Conservation (phyloP, 352 stramenopile species). For the Pythium guiyangense region DNA sequence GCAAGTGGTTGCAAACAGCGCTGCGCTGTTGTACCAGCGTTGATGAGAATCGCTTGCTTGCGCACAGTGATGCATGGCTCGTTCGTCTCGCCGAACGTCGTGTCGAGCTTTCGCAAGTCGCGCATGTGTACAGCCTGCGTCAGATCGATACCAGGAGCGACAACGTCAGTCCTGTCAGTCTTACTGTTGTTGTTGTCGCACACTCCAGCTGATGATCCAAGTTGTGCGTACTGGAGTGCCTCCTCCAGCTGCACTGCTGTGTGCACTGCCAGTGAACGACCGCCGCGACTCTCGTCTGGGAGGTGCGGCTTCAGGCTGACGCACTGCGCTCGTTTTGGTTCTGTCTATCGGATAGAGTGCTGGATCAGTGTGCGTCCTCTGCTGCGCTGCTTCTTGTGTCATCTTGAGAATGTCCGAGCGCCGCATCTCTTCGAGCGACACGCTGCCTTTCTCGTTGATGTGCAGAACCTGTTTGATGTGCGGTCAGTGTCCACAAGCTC, state of each 20-base stretch:
- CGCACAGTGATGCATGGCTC: conserved; percentile 32
- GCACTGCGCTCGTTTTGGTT: not conserved
- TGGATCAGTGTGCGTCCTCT: not conserved
- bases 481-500: not conserved
- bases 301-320: not conserved
- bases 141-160: too few species aligned
- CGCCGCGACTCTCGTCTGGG: not conserved
- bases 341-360: not conserved
- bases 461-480: conserved; percentile 9
- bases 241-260: not conserved
- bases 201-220: not conserved
- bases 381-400: conserved; percentile 9
- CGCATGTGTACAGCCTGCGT: conserved; percentile 47
- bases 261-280: not conserved
- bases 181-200: too few species aligned
- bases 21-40: conserved; percentile 8
- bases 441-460: conserved; percentile 11
- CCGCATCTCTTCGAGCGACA: conserved; percentile 11
- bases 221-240: not conserved
- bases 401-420: conserved; percentile 19
- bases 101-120: conserved; percentile 68
- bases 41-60: conserved; percentile 44
- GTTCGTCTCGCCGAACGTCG: conserved; percentile 58
- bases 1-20: too few species aligned
- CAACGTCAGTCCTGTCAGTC: too few species aligned